Evolutionary conservation across 208 protist species (phyloP).

Genomic region (Trypanosoma boissoni): DNA sequence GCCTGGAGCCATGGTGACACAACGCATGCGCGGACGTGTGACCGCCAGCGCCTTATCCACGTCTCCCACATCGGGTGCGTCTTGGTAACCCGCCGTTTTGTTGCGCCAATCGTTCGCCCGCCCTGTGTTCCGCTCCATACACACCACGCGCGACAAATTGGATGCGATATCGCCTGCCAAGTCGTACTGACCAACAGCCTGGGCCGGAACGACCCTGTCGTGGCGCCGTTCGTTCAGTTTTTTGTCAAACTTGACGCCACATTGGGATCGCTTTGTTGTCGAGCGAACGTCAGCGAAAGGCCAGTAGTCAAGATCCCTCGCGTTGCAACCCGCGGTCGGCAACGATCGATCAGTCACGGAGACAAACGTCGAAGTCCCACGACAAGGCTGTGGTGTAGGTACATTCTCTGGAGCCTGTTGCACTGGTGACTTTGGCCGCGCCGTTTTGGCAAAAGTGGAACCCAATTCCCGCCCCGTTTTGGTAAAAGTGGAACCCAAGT

Average conservation of each 20-base stretch:
- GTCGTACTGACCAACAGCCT: constrained; percentile 61
- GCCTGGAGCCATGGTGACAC: constrained; percentile 34
- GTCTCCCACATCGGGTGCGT: constrained; percentile 32
- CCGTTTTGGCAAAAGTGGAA: no score
- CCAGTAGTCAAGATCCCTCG: constrained; percentile 68
- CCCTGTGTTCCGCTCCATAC: constrained; percentile 56
- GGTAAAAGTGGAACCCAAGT: background rate
- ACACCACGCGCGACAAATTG: constrained; percentile 36
- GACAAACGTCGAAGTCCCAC: constrained; percentile 66
- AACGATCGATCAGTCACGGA: constrained; percentile 42
- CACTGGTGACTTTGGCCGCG: no score
- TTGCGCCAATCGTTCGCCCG: constrained; percentile 57
- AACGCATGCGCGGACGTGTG: constrained; percentile 37
- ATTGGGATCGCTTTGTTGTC: constrained; percentile 40
- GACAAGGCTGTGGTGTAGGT: background rate
- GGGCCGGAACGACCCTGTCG: constrained; percentile 36
- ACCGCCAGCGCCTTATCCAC: constrained; percentile 47
- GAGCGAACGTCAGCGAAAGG: constrained; percentile 77
- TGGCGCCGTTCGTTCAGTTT: constrained; percentile 38
- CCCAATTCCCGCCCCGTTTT: no score
- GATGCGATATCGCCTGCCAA: constrained; percentile 50
- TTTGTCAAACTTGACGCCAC: constrained; percentile 39
- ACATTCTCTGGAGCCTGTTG: no score
- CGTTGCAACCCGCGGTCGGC: constrained; percentile 28
- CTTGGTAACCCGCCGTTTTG: constrained; percentile 15